These are phyloP conservation scores for Mycena kentingensis DNA, from an alignment of 768 basidiomycete species.

Conservation along the genomic window DNA sequence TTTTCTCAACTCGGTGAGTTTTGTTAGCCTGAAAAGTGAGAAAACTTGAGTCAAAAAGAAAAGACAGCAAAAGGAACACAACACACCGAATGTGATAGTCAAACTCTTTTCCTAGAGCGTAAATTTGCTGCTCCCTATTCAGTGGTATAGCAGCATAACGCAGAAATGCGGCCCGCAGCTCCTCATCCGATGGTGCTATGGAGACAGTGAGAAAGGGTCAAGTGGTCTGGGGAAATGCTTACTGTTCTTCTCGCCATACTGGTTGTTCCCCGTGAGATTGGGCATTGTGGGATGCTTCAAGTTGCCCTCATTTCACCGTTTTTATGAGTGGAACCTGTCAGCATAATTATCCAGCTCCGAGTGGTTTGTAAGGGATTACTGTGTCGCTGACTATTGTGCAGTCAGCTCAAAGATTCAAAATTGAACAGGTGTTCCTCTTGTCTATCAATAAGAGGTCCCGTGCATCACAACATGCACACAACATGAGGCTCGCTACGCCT, in stretches of 20 bases:
- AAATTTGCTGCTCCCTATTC: background rate
- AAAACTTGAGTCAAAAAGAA: too few relatives aligned
- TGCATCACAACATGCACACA: background rate
- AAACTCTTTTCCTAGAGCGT: background rate
- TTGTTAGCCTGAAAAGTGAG: slow-evolving; percentile 1
- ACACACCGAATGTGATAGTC: background rate
- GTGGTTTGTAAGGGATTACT: too few relatives aligned
- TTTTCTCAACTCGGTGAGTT: background rate
- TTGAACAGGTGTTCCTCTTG: background rate
- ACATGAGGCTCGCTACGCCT: background rate
- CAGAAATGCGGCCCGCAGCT: background rate
- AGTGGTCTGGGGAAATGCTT: too few relatives aligned
- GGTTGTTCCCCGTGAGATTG: too few relatives aligned
- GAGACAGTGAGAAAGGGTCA: too few relatives aligned
- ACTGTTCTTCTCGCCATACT: too few relatives aligned
- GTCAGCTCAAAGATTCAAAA: background rate
- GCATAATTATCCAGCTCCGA: too few relatives aligned
- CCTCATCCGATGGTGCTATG: background rate
- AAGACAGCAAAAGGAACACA: background rate
- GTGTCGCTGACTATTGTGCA: too few relatives aligned
- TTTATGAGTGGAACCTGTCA: too few relatives aligned
- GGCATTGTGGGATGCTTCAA: too few relatives aligned
- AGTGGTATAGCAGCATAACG: background rate
- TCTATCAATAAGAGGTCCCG: background rate
- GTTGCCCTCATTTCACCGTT: too few relatives aligned